Evolutionary conservation across 768 basidiomycete genomes (phyloP).

Genomic region (Lentinula raphanica): DNA sequence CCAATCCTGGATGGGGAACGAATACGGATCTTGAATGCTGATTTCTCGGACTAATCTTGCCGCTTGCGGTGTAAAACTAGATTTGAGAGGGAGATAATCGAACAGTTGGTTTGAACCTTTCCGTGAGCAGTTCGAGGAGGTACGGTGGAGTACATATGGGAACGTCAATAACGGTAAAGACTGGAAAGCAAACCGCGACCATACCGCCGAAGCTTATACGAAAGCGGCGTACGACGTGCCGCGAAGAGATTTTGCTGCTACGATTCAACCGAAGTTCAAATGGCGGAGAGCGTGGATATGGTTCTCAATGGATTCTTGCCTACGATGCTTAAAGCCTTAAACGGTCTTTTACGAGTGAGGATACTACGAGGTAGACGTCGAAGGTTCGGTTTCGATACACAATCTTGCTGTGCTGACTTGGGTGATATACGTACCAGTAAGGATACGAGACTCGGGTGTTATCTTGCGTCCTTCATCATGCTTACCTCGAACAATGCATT

Average conservation of each 20-base stretch:
- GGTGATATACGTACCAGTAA: background rate
- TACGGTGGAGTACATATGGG: background rate
- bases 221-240: constrained; percentile 68
- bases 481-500: background rate
- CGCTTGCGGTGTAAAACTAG: constrained; percentile 49
- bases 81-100: constrained; percentile 69
- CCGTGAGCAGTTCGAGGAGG: constrained; percentile 81
- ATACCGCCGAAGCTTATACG: constrained; percentile 47
- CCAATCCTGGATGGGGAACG: constrained; percentile 36
- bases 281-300: constrained; percentile 51
- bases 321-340: constrained; percentile 67
- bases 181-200: constrained; percentile 53
- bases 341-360: constrained; percentile 62
- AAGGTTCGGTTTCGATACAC: constrained; percentile 39
- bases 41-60: constrained; percentile 58
- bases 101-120: constrained; percentile 70
- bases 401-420: constrained; percentile 47
- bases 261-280: constrained; percentile 42
- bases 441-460: background rate
- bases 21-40: constrained; percentile 62
- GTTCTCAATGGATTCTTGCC: constrained; percentile 68
- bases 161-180: no score
- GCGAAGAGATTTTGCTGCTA: constrained; percentile 54
- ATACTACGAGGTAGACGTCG: constrained; percentile 32
- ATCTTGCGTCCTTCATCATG: no score